Percentiles rank a stretch among this genome's conserved stretches.
Evolutionary conservation across 768 basidiomycete genomes (phyloP).

Genomic region (Trametes sanguinea): DNA sequence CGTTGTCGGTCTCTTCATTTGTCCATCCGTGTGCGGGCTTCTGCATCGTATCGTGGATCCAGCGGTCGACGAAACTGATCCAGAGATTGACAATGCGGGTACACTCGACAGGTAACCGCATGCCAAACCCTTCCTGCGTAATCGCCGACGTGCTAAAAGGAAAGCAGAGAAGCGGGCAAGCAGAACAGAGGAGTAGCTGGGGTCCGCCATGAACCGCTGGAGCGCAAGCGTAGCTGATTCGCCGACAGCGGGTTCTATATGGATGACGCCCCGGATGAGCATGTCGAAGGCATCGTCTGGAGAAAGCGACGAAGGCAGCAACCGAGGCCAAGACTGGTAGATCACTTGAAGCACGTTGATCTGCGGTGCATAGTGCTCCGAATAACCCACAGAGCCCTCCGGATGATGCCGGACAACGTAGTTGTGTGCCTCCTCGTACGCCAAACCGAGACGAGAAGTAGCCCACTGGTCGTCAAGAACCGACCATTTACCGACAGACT

Average conservation of each 20-base stretch:
- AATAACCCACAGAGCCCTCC: slow-evolving; percentile 68
- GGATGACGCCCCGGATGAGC: slow-evolving; percentile 79
- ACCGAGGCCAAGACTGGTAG: slow-evolving; percentile 85
- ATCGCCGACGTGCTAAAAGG: slow-evolving; percentile 72
- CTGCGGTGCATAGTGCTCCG: slow-evolving; percentile 56
- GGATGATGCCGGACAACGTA: slow-evolving; percentile 67
- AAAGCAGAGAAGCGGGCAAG: slow-evolving; percentile 67
- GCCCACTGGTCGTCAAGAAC: slow-evolving; percentile 87
- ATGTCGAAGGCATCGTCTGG: slow-evolving; percentile 71
- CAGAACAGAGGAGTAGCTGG: slow-evolving; percentile 54
- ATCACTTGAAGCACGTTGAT: slow-evolving; percentile 74
- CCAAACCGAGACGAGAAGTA: slow-evolving; percentile 54
- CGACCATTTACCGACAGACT: slow-evolving; percentile 71
- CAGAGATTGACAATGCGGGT: slow-evolving; percentile 70
- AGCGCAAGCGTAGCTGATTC: slow-evolving; percentile 70
- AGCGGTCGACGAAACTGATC: slow-evolving; percentile 68
- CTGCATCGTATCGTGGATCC: slow-evolving; percentile 55
- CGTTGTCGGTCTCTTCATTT: slow-evolving; percentile 43
- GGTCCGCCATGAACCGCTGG: slow-evolving; percentile 70
- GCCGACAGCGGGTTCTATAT: slow-evolving; percentile 75
- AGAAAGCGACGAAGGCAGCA: slow-evolving; percentile 56
- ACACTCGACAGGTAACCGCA: slow-evolving; percentile 67
- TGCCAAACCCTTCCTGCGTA: slow-evolving; percentile 60
- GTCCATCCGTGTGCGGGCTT: slow-evolving; percentile 41
- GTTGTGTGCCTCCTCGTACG: slow-evolving; percentile 72